Evolutionary conservation across 192 early-diverging fungal genomes (phyloP), one percentile per base, ranked within the genome.

Genomic region (Coemansia sp.): DNA sequence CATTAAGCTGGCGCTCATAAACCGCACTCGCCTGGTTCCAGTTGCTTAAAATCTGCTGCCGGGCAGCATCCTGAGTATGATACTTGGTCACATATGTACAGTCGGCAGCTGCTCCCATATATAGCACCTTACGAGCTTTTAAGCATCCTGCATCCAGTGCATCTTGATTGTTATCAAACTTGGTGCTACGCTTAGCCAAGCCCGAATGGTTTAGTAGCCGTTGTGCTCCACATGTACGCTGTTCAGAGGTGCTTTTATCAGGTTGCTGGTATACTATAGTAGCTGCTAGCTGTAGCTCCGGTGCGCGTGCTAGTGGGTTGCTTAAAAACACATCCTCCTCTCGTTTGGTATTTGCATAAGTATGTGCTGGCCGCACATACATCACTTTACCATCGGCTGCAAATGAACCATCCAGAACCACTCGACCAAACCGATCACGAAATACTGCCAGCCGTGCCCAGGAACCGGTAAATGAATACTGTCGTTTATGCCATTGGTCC

Each of bases 1-100:
- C 80, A 64, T 93, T 93, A 72, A 94, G 92, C 41, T 87, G 85
- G 0, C 80, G 69, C 69, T 94, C 91, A 64, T 93, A 97, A 37
- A 90, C 81, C 0, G 81, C 82, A 40, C 87, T 89, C 8, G 87
- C 94, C 30, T 80, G 82, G 67, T 91, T 92, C 80, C 88, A 93
- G 70, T 93, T 83, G 42, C 73, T 82, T 45, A 96, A 81, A 31
- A 93, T 92, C 55, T 90, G 87, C 48, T 63, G 76, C 30, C 85
- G 68, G 50, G 84, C 85, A n/a, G 53, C 65, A 34, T 76, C 80
- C 20, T 67, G 69, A 6, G 81, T 81, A 53, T 80, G 52, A 46
- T 85, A 88, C 36, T 56, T 44, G 9, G 69, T 69, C 31, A 84
- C 79, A 54, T 87, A 90, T 5, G 86, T 82, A 63, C 88, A 90